Conservation (phyloP, 352 stramenopile species). For the Phytophthora niederhauseri region DNA sequence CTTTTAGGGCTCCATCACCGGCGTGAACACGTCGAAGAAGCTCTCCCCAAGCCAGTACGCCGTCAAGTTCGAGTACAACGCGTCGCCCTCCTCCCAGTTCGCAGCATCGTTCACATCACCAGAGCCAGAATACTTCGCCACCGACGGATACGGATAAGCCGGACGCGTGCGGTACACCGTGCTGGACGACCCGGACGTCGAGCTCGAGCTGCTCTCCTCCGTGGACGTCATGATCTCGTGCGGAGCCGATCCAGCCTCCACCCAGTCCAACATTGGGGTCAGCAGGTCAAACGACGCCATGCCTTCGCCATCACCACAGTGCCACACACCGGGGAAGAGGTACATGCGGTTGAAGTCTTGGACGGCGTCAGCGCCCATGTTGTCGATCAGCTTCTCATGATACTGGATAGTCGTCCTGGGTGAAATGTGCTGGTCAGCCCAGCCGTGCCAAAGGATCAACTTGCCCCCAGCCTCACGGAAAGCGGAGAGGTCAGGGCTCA, state of each 20-base stretch:
- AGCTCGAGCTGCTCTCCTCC: constrained; percentile 5
- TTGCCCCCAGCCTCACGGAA: constrained; percentile 40
- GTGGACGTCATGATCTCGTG: constrained; percentile 39
- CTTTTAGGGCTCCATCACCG: constrained; percentile 26
- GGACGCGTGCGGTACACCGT: constrained; percentile 25
- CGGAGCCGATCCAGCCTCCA: constrained; percentile 35
- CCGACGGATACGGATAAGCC: constrained; percentile 36
- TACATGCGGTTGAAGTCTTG: constrained; percentile 47
- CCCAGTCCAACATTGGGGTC: constrained; percentile 44
- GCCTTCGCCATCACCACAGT: constrained; percentile 41
- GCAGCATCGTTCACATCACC: constrained; percentile 29
- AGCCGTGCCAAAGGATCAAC: constrained; percentile 48
- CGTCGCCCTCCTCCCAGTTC: constrained; percentile 29
- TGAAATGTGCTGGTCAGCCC: constrained; percentile 49
- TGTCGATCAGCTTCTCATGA: constrained; percentile 38
- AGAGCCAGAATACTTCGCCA: constrained; percentile 34
- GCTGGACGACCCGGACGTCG: constrained; percentile 20
- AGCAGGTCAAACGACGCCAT: constrained; percentile 46
- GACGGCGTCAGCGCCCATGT: constrained; percentile 32
- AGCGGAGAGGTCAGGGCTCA: constrained; percentile 34
- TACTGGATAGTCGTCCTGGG: constrained; percentile 44
- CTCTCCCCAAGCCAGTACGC: constrained; percentile 29
- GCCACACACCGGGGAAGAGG: constrained; percentile 44
- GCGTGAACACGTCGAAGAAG: constrained; percentile 36
- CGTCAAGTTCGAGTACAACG: constrained; percentile 42